Percentiles rank a stretch among this genome's conserved stretches.
Evolutionary conservation across 2,329 filamentous ascomycete species (phyloP).

Genomic region (Colletotrichum sp.): DNA sequence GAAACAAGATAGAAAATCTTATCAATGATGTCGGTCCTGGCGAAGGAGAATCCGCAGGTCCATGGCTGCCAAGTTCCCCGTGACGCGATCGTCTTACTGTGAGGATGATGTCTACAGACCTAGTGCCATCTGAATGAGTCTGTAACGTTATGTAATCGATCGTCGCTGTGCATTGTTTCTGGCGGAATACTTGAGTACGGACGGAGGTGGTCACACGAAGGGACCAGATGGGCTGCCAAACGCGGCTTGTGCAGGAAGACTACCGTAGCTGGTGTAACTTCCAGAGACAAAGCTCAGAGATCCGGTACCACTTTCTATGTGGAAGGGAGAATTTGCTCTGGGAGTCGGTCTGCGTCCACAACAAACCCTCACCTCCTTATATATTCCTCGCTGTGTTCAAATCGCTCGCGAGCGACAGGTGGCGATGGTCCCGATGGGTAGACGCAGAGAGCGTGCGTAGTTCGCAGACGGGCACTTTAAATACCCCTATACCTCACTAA

Average conservation of each 20-base stretch:
- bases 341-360: background rate
- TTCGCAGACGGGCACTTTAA: background rate
- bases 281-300: background rate
- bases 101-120: fast-evolving
- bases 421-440: background rate
- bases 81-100: background rate
- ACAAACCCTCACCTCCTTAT: background rate
- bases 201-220: background rate
- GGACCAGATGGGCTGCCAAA: no score
- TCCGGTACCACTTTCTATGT: background rate
- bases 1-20: no score
- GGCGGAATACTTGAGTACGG: background rate
- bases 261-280: fast-evolving
- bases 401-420: no score
- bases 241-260: background rate
- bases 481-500: background rate
- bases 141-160: fast-evolving
- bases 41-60: background rate
- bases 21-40: background rate
- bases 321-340: background rate
- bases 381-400: background rate
- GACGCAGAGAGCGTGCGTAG: background rate
- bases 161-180: background rate
- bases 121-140: fast-evolving
- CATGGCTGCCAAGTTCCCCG: background rate